Conservation (phyloP, 257 asterid species). For the Solanum ahanhuiri region DNA sequence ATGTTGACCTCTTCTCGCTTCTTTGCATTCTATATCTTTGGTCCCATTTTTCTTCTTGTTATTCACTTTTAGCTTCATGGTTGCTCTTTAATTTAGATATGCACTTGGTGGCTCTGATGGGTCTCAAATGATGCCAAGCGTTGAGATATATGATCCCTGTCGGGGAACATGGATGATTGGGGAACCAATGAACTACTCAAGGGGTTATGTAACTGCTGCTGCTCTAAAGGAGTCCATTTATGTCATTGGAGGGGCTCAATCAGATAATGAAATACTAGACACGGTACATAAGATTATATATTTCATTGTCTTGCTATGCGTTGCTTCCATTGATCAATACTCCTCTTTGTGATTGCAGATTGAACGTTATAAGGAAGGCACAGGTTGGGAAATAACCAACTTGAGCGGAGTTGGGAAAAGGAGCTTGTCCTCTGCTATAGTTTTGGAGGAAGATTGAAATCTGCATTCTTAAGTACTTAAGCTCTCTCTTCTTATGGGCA, state of each 20-base stretch:
- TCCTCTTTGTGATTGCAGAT: constrained; percentile 27
- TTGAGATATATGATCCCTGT: constrained; percentile 76
- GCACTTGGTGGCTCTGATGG: constrained; percentile 71
- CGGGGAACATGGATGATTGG: constrained; percentile 46
- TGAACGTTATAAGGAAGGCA: constrained; percentile 61
- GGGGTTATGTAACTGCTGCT: constrained; percentile 52
- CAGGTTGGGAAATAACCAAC: constrained; percentile 51
- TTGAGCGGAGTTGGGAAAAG: constrained; percentile 41
- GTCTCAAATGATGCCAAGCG: constrained; percentile 23
- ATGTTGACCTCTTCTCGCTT: constrained; percentile 6
- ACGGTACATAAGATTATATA: constrained; percentile 20
- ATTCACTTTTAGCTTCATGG: neutral
- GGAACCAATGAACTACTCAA: constrained; percentile 43
- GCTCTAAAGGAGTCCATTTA: constrained; percentile 47
- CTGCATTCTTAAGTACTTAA: neutral
- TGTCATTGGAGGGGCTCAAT: constrained; percentile 51
- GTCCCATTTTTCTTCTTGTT: neutral
- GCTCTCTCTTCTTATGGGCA: neutral
- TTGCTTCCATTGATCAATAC: neutral
- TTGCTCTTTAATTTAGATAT: constrained; percentile 45
- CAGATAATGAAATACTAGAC: constrained; percentile 22
- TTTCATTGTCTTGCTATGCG: neutral
- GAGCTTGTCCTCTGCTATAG: constrained; percentile 54
- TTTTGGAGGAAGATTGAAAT: constrained; percentile 20
- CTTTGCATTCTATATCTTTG: neutral